Evolutionary conservation across 2,329 filamentous ascomycete species (phyloP), one percentile per base, ranked within the genome.

Genomic region (Incumbomyces delicatus): DNA sequence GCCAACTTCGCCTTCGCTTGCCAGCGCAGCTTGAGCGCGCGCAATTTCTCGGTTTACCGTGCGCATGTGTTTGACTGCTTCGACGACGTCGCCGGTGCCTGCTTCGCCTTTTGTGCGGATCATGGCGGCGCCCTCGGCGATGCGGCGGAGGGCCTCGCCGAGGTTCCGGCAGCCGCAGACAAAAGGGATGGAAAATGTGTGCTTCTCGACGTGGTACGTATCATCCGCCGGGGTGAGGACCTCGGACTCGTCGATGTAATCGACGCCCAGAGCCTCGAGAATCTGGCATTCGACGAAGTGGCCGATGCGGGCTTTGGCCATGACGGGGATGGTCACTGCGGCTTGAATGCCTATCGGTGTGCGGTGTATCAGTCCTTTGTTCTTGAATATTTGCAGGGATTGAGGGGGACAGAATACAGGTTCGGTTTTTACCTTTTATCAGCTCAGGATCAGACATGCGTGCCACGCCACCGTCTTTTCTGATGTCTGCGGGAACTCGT

Each of bases 221-320:
- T 89, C 79, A 66, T 98, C 92, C 55, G 92, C 92, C 1, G 90
- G 90, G 4, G 92, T 98, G 44, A 98, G 79, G 45, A 98, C 92
- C 78, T 98, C 92, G 66, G 83, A 89, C 73, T 98, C 92, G 69
- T 98, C 89, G 58, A 98, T 92, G 74, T 95, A 98, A 74, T 98
- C 92, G 59, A 96, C 85, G 52, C 87, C 89, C 46, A 96, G 81
- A 48, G 87, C 81, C 75, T 96, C 86, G 62, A 98, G 85, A 70
- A 98, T 94, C 75, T 86, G 90, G 73, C 89, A 95, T 74, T 98
- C 92, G 60, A 95, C 90, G 58, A 95, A 89, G 72, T 98, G 92
- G 32, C 92, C 92, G 64, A 96, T 98, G 63, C 92, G 80, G 18
- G 90, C 90, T 73, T 98, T 98, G 54, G 92, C 92, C 92, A 98